Base-by-base conservation (phyloP, 345 rosid species). In the Citrus mangshanensis region DNA sequence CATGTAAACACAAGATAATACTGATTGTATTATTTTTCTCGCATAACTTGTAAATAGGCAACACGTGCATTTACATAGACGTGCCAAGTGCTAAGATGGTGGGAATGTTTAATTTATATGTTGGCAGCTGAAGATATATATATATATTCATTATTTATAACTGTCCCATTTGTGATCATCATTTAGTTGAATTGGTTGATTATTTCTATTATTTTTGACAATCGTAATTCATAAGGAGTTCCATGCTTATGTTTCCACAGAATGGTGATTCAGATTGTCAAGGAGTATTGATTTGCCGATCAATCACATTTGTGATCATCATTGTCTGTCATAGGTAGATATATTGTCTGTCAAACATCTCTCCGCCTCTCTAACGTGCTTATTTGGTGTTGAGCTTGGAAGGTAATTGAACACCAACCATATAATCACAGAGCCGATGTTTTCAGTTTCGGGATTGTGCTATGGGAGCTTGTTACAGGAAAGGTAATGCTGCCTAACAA, bases 391-490 rank as follows among this genome's bases (percentile, higher is more conserved):
- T 78, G 77, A 28, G 21, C 78, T 19, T 81, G 76, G 64, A 89
- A 91, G 95, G 95, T 91, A 73, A 88, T 91, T 80, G 93, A 83
- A 77, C 95, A 91, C 73, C 85, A 80, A 80, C 89, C 89, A 16
- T 91, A 91, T 60, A 80, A 87, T 86, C 90, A 84, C 72, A 91
- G 87, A 84, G 93, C 87, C 9, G 95, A 89, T 80, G 88, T 91
- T 74, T 89, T 88, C 85, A 89, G 95, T 84, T 91, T 88, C 40
- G 89, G 90, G 59, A 54, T 91, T 62, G 82, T 91, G 78, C 84
- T 91, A 8, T 91, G 94, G 94, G 94, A 91, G 85, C 77, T 91
- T 82, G 88, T 89, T 69, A 88, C 90, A 0, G 91, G 91, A 81
- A 82, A 91, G 95, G 95, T 89, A 79, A 80, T 34, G 18, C 66